These are phyloP conservation scores for Zygosaccharomyces bisporus DNA, from an alignment of 805 yeast genomes.

Conservation along the genomic window DNA sequence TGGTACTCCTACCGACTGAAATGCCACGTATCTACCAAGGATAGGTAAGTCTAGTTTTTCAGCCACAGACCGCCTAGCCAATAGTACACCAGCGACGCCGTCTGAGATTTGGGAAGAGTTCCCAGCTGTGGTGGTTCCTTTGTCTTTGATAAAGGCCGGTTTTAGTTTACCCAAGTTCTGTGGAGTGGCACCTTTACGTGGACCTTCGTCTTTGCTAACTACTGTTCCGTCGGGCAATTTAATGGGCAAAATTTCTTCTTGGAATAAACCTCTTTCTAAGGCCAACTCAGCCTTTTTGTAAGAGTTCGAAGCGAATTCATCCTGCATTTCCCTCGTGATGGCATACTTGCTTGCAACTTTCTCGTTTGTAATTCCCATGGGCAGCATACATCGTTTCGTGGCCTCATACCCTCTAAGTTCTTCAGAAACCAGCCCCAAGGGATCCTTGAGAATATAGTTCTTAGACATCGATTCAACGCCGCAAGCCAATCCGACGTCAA, in stretches of 20 bases:
- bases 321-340: constrained; percentile 71
- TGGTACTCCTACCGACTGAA: constrained; percentile 86
- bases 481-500: constrained; percentile 83
- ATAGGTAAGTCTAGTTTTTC: constrained; percentile 66
- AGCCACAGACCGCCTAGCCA: constrained; percentile 84
- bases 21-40: constrained; percentile 74
- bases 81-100: constrained; percentile 88
- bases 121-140: constrained; percentile 89
- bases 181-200: constrained; percentile 81
- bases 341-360: constrained; percentile 70
- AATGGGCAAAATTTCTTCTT: constrained; percentile 85
- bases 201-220: constrained; percentile 81
- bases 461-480: constrained; percentile 96
- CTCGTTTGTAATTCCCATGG: constrained; percentile 96
- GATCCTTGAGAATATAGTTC: constrained; percentile 71
- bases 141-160: constrained; percentile 78
- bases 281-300: constrained; percentile 82
- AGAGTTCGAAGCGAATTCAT: constrained; percentile 82
- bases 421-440: constrained; percentile 60
- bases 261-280: constrained; percentile 64
- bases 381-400: constrained; percentile 77
- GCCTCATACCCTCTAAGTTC: constrained; percentile 42
- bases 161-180: constrained; percentile 66
- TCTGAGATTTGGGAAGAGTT: constrained; percentile 95
- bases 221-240: constrained; percentile 45